phyloP scores from a whole-genome alignment of 2,329 filamentous ascomycete genomes.

The Sclerotinia subarctica region DNA sequence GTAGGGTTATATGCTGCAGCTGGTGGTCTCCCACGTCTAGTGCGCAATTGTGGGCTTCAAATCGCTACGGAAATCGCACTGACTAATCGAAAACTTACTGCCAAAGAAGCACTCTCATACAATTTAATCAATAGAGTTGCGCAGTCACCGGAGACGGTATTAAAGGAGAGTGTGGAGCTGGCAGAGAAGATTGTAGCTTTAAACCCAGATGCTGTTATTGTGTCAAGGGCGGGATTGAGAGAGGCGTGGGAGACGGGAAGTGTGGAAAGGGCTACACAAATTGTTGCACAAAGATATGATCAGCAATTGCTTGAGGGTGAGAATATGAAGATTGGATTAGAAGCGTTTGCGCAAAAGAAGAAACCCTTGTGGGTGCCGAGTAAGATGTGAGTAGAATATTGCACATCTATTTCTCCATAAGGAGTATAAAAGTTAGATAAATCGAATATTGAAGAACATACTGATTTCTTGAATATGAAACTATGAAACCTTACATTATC shows the following conservation, averaged over 20 bases:
- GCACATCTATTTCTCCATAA: not conserved
- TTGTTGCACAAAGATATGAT: constrained; percentile 56
- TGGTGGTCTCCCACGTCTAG: constrained; percentile 66
- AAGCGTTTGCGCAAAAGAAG: constrained; percentile 73
- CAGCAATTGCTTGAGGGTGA: constrained; percentile 57
- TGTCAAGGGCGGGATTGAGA: constrained; percentile 66
- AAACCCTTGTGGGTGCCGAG: constrained; percentile 64
- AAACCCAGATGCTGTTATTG: constrained; percentile 71
- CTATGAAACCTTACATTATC: too few species aligned
- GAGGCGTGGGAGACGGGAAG: constrained; percentile 66
- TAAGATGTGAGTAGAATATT: constrained; percentile 47
- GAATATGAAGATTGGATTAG: constrained; percentile 71
- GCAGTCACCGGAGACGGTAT: constrained; percentile 41
- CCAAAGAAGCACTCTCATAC: constrained; percentile 59
- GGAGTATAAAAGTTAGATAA: not conserved
- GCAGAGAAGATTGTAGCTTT: constrained; percentile 60
- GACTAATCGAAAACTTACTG: constrained; percentile 57
- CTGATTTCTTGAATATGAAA: too few species aligned
- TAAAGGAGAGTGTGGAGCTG: constrained; percentile 57
- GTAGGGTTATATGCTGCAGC: constrained; percentile 69
- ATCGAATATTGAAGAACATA: not conserved
- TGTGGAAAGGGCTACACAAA: constrained; percentile 55
- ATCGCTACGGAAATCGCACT: constrained; percentile 70
- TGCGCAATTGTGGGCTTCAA: constrained; percentile 61
- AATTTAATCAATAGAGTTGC: constrained; percentile 67